phyloP scores from a whole-genome alignment of 2,329 filamentous ascomycete genomes.

The Diaporthe sp. region DNA sequence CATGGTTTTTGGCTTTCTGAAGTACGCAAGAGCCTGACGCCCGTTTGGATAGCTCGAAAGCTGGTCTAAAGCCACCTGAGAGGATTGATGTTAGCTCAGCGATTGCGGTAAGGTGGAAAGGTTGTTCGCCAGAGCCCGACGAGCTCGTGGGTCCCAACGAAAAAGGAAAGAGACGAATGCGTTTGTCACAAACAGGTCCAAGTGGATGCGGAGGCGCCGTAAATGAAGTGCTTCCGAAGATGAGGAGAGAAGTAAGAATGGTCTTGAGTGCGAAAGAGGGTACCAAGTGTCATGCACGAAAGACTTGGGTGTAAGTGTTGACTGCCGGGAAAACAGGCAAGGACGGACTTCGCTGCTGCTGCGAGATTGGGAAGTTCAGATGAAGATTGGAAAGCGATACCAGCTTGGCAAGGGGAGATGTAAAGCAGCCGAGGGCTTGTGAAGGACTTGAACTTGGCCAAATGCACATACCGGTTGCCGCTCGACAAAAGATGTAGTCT shows the following conservation, averaged over 20 bases:
- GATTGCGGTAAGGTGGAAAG: not conserved
- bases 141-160: not conserved
- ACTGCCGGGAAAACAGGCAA: not conserved
- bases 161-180: not conserved
- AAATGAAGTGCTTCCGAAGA: not conserved
- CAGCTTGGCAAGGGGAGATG: no score
- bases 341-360: not conserved
- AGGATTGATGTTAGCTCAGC: slow-evolving; percentile 6
- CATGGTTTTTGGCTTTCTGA: slow-evolving; percentile 42
- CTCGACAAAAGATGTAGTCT: not conserved
- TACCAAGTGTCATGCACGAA: not conserved
- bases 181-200: not conserved
- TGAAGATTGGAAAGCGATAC: not conserved
- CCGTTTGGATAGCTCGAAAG: slow-evolving; percentile 47
- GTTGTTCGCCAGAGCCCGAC: not conserved
- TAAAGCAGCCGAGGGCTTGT: not conserved
- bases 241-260: no score
- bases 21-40: slow-evolving; percentile 44
- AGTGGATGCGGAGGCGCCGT: not conserved
- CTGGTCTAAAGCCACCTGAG: slow-evolving; percentile 50
- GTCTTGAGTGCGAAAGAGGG: not conserved
- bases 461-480: slow-evolving; percentile 15
- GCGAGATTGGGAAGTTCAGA: not conserved
- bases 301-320: not conserved
- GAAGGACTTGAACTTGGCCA: not conserved